Percentiles rank a stretch among this genome's conserved stretches.
phyloP scores from a whole-genome alignment of 164 flowering plant genomes.

The Berberis vulgaris region DNA sequence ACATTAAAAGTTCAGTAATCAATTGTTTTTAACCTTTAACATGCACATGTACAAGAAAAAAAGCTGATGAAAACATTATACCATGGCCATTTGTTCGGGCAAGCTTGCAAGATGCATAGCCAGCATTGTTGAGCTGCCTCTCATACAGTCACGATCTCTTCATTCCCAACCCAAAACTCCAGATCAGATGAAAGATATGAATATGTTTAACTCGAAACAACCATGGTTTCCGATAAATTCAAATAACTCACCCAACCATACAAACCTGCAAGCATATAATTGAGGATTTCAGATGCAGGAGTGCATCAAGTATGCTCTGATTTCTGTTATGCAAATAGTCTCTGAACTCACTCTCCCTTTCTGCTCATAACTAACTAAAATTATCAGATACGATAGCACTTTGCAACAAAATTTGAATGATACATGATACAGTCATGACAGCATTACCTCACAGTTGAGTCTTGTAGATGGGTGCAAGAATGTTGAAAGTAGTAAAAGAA shows the following conservation, averaged over 20 bases:
- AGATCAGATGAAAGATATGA: not conserved
- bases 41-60: not conserved
- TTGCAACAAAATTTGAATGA: no score
- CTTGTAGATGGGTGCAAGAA: slow-evolving; percentile 25
- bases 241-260: not conserved
- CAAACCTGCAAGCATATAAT: slow-evolving; percentile 25
- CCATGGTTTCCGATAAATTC: no score
- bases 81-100: slow-evolving; percentile 25
- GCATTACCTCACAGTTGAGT: no score
- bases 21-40: not conserved
- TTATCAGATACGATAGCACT: no score
- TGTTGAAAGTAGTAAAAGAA: slow-evolving; percentile 24
- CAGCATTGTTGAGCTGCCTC: slow-evolving; percentile 16
- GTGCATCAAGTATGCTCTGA: slow-evolving; percentile 15
- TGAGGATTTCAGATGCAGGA: slow-evolving; percentile 13
- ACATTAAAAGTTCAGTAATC: not conserved
- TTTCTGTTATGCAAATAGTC: slow-evolving; percentile 18
- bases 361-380: slow-evolving; percentile 3
- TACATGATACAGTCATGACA: no score
- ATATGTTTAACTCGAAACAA: not conserved
- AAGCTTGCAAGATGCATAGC: slow-evolving; percentile 21
- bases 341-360: slow-evolving; percentile 19
- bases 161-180: slow-evolving; percentile 26
- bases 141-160: slow-evolving; percentile 22
- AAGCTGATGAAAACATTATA: not conserved